Conservation (phyloP, 1,284 basidiomycete genomes). For the Microstroma glucosiphilum region DNA sequence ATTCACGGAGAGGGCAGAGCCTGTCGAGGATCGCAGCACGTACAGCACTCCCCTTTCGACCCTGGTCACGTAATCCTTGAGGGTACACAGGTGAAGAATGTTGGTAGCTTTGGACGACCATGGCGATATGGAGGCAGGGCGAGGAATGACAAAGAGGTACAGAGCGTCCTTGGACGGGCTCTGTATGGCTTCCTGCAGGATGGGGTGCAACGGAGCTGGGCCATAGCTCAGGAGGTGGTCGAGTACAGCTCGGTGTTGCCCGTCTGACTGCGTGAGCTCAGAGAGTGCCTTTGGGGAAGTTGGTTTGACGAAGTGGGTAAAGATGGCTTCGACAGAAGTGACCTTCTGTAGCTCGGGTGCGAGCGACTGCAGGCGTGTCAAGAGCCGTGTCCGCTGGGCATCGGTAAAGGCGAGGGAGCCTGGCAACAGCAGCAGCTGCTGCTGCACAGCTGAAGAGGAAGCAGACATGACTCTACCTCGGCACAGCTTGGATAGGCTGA, state of each 20-base stretch:
- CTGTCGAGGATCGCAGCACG: slow-evolving; percentile 55
- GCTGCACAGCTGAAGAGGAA: background rate
- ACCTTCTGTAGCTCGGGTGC: slow-evolving; percentile 55
- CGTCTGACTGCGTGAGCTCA: slow-evolving; percentile 56
- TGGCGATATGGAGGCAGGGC: slow-evolving; percentile 63
- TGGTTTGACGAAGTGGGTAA: slow-evolving; percentile 76
- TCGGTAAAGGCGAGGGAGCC: background rate
- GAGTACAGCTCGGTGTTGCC: slow-evolving; percentile 59
- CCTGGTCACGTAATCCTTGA: slow-evolving; percentile 65
- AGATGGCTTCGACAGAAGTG: slow-evolving; percentile 72
- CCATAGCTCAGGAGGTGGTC: slow-evolving; percentile 79
- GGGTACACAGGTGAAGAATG: slow-evolving; percentile 71
- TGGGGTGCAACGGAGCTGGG: slow-evolving; percentile 57
- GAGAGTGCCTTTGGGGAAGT: slow-evolving; percentile 55
- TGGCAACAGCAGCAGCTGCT: background rate
- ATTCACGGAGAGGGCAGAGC: background rate
- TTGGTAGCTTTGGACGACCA: slow-evolving; percentile 99
- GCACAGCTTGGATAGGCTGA: too few relatives aligned
- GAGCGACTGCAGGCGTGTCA: slow-evolving; percentile 61
- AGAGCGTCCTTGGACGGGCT: slow-evolving; percentile 18
- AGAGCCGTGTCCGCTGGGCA: slow-evolving; percentile 61
- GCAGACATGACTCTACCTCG: background rate
- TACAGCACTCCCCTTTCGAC: slow-evolving; percentile 78
- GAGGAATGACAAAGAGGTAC: slow-evolving; percentile 40
- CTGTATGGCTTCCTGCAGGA: slow-evolving; percentile 55